These are phyloP conservation scores for Suillus lakei DNA, from an alignment of 768 basidiomycete species.

Conservation along the genomic window DNA sequence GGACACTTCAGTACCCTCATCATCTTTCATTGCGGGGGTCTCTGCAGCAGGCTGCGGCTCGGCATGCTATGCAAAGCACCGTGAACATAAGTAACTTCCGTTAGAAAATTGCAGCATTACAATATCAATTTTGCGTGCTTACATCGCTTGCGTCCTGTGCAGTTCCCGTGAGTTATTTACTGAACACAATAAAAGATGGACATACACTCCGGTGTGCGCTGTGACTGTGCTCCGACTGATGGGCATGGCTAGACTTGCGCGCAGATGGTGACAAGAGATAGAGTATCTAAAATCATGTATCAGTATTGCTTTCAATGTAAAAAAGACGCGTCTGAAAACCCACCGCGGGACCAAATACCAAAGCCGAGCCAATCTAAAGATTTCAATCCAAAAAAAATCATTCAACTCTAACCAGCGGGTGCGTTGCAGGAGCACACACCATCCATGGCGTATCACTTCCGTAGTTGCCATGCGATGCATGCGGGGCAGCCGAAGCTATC, in stretches of 20 bases:
- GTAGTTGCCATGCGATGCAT: slow-evolving; percentile 22
- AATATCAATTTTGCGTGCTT: slow-evolving; percentile 11
- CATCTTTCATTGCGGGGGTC: slow-evolving; percentile 26
- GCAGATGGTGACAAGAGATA: slow-evolving; percentile 37
- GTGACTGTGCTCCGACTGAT: slow-evolving; percentile 24
- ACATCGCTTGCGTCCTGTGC: slow-evolving; percentile 25
- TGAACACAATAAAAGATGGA: slow-evolving; percentile 8
- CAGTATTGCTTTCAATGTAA: background rate
- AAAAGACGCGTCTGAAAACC: slow-evolving; percentile 11
- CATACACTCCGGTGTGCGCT: slow-evolving; percentile 21
- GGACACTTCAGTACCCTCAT: slow-evolving; percentile 35
- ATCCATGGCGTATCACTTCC: slow-evolving; percentile 34
- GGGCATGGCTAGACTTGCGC: slow-evolving; percentile 26
- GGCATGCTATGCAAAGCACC: slow-evolving; percentile 18
- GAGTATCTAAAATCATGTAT: slow-evolving; percentile 25
- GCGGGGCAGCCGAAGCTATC: slow-evolving; percentile 29
- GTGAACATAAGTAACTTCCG: slow-evolving; percentile 7
- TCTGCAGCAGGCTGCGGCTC: slow-evolving; percentile 15
- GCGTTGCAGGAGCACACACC: slow-evolving; percentile 20
- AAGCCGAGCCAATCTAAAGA: slow-evolving; percentile 34
- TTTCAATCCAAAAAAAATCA: background rate
- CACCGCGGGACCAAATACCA: slow-evolving; percentile 38
- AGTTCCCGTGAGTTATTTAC: background rate
- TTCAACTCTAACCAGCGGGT: background rate
- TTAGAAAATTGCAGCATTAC: slow-evolving; percentile 5